Evolutionary conservation across 495 filamentous ascomycete genomes (phyloP), one percentile per base, ranked within the genome.

Genomic region (Penicillium flavigenum): DNA sequence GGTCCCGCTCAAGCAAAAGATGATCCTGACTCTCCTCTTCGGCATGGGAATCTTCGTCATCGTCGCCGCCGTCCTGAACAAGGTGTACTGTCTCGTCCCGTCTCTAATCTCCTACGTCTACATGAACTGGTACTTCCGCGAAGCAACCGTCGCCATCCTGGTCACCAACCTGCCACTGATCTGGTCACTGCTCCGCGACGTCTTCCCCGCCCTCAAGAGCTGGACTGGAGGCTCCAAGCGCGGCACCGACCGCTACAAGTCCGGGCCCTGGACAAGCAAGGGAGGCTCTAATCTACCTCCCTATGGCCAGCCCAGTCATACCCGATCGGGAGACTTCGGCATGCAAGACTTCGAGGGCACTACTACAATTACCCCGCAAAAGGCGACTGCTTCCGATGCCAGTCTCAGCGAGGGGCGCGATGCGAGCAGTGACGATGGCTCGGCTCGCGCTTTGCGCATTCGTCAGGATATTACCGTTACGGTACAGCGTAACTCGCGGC

Each of bases 111-210:
- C 73, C 34, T 74, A 77, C 42, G 70, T 81, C 49, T 88, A 86
- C 79, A 83, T 83, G 56, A 86, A 81, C 66, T 89, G 86, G 86
- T 88, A 89, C 67, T 78, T 82, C 61, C 83, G 86, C n/a, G 86
- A 89, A 79, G 80, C 80, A 17, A 79, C 79, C 5, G 87, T 86
- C 4, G 83, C 85, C 3, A 75, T 88, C 39, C 73, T 86, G 11
- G 83, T 88, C 14, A 81, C 83, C 53, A 88, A 88, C 60, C 70
- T 88, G 4, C 86, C 86, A 0, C 82, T 85, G 55, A 75, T 82
- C 57, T 88, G 85, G 84, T 82, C 83, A 1, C 76, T 86, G 3
- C 67, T 87, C 19, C 79, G 82, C 29, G 81, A 81, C 44, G 68
- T 82, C 34, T 87, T 88, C 70, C 79, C 80, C 6, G 69, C 67